These are phyloP conservation scores for Endoconidiophora polonica DNA, from an alignment of 2,329 filamentous ascomycete genomes.

Conservation along the genomic window DNA sequence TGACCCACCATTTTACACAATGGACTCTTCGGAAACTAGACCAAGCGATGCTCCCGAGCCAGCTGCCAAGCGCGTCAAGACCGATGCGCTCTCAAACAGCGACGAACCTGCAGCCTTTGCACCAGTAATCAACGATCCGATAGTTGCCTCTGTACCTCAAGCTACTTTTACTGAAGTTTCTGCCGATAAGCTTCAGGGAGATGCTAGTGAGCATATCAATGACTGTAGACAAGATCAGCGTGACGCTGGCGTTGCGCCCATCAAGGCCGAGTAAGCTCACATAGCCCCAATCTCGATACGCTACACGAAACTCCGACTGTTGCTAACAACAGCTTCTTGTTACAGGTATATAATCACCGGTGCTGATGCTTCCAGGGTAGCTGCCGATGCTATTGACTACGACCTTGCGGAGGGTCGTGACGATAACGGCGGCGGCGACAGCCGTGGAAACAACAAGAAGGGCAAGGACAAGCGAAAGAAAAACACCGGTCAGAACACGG, in stretches of 20 bases:
- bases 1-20: neutral
- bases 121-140: neutral
- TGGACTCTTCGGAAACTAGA: constrained; percentile 1
- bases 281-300: constrained; percentile 1
- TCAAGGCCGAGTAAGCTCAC: constrained; percentile 23
- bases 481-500: constrained; percentile 57
- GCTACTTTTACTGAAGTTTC: neutral
- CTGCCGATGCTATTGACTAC: constrained; percentile 22
- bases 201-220: constrained; percentile 34
- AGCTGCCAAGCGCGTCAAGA: constrained; percentile 42
- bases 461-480: constrained; percentile 28
- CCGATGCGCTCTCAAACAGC: constrained; percentile 1
- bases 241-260: constrained; percentile 17
- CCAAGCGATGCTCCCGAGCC: constrained; percentile 21
- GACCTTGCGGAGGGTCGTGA: constrained; percentile 21
- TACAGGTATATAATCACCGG: constrained; percentile 32
- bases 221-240: constrained; percentile 20
- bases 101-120: constrained; percentile 9
- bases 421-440: constrained; percentile 27
- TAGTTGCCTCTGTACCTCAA: constrained; percentile 15
- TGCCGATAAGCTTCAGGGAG: constrained; percentile 15
- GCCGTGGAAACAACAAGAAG: constrained; percentile 26
- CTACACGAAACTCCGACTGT: neutral
- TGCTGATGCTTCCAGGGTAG: constrained; percentile 27
- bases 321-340: neutral